Base-by-base conservation (phyloP, 352 stramenopile genomes). In the Pythium coloratum region DNA sequence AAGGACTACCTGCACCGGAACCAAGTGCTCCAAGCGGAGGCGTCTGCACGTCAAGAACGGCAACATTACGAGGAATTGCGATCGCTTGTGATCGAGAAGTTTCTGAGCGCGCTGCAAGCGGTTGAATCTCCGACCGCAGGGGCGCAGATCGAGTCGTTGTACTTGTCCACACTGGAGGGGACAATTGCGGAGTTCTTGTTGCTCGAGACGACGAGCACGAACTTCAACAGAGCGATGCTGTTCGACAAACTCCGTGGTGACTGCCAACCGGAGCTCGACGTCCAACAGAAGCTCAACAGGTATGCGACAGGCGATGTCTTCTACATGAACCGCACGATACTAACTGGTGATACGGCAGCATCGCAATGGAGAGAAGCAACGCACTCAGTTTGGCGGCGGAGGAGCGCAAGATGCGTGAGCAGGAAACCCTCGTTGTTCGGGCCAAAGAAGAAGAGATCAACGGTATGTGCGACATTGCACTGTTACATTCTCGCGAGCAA, bases 1-100 rank as follows among this genome's bases (percentile, higher is more conserved):
- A 82, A 91, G 58, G 73, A 88, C 38, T 93, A 91, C 53, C 62
- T 91, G 33, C 73, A 77, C 46, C 79, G 82, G 24, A 95, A 95
- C 42, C 65, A 76, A 49, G 76, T 90, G 38, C 54, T 92, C 28
- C 75, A 82, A 36, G 76, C 88, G 50, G 81, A 90, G 32, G 77
- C 76, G 20, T 76, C 75, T 14, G 72, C 75, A 5, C 82, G 79
- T 24, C 76, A 90, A 54, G 81, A 89, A 56, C 77, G 78, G 1
- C 74, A 89, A 46, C 71, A 82, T 44, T 94, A 93, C 47, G 75
- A 92, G 26, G 76, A 81, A 51, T 42, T 90, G 26, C 75, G 80
- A 14, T 57, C 82, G 36, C 67, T 88, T 42, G 67, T 94, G 28
- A 77, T 79, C 12, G 62, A 83, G 33, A 66, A 73, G 9, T 92